These are phyloP conservation scores for Eucalyptus sp. DNA, from an alignment of 345 rosid species.

Conservation along the genomic window DNA sequence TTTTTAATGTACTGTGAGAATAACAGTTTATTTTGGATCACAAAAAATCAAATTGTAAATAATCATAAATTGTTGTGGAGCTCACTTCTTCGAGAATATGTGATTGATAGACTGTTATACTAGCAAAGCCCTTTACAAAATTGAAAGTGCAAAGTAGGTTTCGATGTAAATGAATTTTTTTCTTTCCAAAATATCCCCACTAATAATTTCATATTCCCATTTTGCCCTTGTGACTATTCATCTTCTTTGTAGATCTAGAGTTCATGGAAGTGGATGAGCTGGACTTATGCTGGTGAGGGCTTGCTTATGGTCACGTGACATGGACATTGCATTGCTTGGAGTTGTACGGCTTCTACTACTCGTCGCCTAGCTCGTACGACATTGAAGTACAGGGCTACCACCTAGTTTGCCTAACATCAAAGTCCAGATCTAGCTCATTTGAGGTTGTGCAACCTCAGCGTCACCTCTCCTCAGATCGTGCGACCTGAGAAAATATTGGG, in stretches of 20 bases:
- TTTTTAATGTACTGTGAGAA: background rate
- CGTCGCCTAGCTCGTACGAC: accelerated
- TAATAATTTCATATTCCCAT: background rate
- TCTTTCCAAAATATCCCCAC: background rate
- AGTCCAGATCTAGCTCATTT: too few relatives aligned
- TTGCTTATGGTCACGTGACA: background rate
- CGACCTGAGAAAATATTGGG: too few relatives aligned
- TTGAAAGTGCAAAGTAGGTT: background rate
- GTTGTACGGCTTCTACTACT: background rate
- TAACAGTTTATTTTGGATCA: too few relatives aligned
- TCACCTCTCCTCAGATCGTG: too few relatives aligned
- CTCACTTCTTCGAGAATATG: background rate
- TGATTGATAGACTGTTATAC: too few relatives aligned
- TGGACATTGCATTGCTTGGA: too few relatives aligned
- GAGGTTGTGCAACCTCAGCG: too few relatives aligned
- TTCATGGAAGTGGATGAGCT: too few relatives aligned
- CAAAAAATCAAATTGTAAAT: too few relatives aligned
- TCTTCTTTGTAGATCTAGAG: too few relatives aligned
- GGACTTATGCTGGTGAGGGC: background rate
- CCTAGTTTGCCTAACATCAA: accelerated
- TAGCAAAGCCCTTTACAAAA: background rate
- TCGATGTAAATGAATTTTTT: background rate
- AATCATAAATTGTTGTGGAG: background rate
- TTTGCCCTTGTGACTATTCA: background rate
- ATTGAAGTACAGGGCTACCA: too few relatives aligned